Evolutionary conservation across 75 land plant genomes (phyloP), one percentile per base, ranked within the genome.

Genomic region (Cunninghamia lanceolata): DNA sequence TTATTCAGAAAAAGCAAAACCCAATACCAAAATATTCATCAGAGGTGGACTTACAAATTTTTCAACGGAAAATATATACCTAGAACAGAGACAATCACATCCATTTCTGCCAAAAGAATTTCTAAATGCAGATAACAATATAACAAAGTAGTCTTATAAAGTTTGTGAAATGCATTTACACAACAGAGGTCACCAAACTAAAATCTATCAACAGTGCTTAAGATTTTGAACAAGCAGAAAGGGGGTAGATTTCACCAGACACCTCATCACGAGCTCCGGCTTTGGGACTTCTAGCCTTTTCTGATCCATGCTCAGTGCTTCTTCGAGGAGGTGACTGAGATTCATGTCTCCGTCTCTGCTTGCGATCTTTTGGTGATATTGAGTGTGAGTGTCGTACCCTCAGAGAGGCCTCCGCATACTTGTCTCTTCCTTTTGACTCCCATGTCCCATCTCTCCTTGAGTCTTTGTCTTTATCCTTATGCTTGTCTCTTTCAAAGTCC

Each of bases 161-260:
- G 16, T 73, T 73, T 32, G 13, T 73, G 8, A 30, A 70, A 70
- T 30, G n/a, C 3, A 34, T 32, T 73, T 34, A 32, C 75, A 13
- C n/a, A 73, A 73, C 16, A 34, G 75, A 32, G 36, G 34, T 73
- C 36, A 73, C 35, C 74, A 70, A 70, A n/a, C 74, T 30, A 6
- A 70, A 70, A 73, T 73, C 75, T 73, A 32, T 34, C 34, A 73
- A 73, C 16, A 73, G 16, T 34, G 36, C 35, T 34, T 34, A 32
- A n/a, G 5, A 32, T 80, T 80, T 45, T 42, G 82, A 40, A n/a
- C n/a, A 45, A 80, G 82, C 50, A n/a, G 5, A 80, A 45, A 89
- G 73, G 88, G 88, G 50, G 78, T 86, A 76, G 93, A 91, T 89
- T 92, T 91, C 91, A 93, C 95, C 93, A 88, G 90, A 90, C 88